Percentiles rank a stretch among this genome's conserved stretches.
Evolutionary conservation across 2,329 filamentous ascomycete species (phyloP).

Genomic region (Cordyceps sp.): DNA sequence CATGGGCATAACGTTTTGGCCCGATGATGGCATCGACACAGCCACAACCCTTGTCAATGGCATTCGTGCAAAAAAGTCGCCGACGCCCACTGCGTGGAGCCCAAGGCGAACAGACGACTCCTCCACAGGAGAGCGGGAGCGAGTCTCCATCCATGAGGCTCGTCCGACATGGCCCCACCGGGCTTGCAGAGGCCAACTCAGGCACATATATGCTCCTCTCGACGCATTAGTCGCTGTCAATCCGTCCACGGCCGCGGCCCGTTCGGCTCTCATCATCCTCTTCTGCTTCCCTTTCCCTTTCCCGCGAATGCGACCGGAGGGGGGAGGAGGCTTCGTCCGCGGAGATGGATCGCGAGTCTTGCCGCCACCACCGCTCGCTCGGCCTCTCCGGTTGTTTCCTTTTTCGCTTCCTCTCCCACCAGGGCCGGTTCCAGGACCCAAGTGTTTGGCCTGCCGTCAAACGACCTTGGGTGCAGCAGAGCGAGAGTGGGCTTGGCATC

Average conservation of each 20-base stretch:
- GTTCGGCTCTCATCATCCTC: too few species aligned
- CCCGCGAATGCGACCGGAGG: too few species aligned
- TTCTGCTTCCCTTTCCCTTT: too few species aligned
- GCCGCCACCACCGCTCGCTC: too few species aligned
- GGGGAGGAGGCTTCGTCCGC: too few species aligned
- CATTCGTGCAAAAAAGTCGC: neutral
- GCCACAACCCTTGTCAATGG: slow-evolving; percentile 1
- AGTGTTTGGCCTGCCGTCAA: neutral
- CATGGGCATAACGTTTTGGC: slow-evolving; percentile 8
- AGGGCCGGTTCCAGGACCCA: too few species aligned
- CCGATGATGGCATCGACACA: slow-evolving; percentile 4
- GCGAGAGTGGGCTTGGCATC: slow-evolving; percentile 9
- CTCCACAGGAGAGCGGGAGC: neutral
- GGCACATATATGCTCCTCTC: too few species aligned
- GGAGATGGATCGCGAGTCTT: too few species aligned
- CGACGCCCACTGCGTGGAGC: neutral
- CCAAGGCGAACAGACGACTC: neutral
- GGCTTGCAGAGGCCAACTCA: too few species aligned
- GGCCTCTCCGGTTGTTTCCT: neutral
- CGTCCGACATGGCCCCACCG: neutral
- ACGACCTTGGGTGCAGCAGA: too few species aligned
- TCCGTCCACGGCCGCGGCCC: too few species aligned
- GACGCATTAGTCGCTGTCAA: too few species aligned
- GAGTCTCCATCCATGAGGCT: neutral
- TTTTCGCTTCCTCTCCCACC: neutral